Percentiles rank a stretch among this genome's conserved stretches.
Conservation (phyloP, 2,329 filamentous ascomycete species). For the Metarhizium robertsii region DNA sequence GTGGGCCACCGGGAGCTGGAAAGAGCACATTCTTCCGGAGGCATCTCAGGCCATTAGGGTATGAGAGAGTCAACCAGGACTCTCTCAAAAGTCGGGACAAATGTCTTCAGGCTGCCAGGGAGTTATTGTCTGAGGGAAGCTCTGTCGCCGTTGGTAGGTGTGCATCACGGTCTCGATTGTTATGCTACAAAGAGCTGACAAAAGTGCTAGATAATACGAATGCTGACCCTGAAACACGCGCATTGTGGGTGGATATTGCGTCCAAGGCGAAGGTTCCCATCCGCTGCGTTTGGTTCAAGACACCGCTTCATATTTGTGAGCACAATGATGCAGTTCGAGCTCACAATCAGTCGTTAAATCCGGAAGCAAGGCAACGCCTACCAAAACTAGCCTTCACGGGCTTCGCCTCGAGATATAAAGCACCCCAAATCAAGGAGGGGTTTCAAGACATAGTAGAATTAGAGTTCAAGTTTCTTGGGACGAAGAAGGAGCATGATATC, state of each 20-base stretch:
- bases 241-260: conserved; percentile 71
- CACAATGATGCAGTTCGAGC: conserved; percentile 85
- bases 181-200: conserved; percentile 7
- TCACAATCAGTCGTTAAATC: conserved; percentile 64
- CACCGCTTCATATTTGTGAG: conserved; percentile 57
- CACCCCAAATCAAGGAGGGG: conserved; percentile 66
- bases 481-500: conserved; percentile 54
- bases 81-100: conserved; percentile 64
- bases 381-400: conserved; percentile 73
- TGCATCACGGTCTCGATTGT: not conserved
- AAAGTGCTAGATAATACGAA: conserved; percentile 79
- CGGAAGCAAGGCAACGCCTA: conserved; percentile 64
- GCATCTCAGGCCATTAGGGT: conserved; percentile 66
- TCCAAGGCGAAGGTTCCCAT: conserved; percentile 62
- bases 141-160: conserved; percentile 70
- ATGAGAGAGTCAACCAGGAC: conserved; percentile 85
- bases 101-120: conserved; percentile 62
- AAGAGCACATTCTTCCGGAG: conserved; percentile 89
- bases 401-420: conserved; percentile 63
- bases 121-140: conserved; percentile 52
- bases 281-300: conserved; percentile 78
- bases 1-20: conserved; percentile 79
- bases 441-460: conserved; percentile 72
- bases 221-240: conserved; percentile 65
- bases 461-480: conserved; percentile 67